These are phyloP conservation scores for Candolleomyces aberdarensis DNA, from an alignment of 768 basidiomycete genomes.

Conservation along the genomic window DNA sequence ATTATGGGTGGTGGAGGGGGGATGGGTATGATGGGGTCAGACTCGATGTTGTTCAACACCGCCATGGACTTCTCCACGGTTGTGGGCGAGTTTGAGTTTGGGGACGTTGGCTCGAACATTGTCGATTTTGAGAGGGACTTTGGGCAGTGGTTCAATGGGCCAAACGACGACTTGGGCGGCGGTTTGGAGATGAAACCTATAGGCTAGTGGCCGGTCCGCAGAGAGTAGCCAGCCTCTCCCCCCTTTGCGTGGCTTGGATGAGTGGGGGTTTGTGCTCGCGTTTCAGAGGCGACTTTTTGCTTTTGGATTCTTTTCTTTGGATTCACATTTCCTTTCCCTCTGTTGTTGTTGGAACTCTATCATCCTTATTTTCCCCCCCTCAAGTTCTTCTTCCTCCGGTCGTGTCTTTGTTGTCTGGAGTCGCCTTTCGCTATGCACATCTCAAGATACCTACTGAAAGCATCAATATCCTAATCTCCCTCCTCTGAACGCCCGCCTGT, in stretches of 20 bases:
- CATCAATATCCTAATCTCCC: not conserved
- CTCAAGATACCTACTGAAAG: not conserved
- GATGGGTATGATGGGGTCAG: slow-evolving; percentile 8
- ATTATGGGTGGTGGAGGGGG: slow-evolving; percentile 5
- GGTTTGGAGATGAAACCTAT: slow-evolving; percentile 32
- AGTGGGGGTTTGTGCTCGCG: slow-evolving; percentile 7
- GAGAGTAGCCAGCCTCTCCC: slow-evolving; percentile 6
- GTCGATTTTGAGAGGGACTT: slow-evolving; percentile 74
- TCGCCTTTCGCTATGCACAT: not conserved
- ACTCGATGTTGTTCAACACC: slow-evolving; percentile 19
- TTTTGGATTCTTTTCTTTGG: not conserved
- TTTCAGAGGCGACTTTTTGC: not conserved
- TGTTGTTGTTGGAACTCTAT: slow-evolving; percentile 5
- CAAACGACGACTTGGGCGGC: not conserved
- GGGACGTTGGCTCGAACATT: slow-evolving; percentile 42
- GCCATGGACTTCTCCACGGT: slow-evolving; percentile 29
- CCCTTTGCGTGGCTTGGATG: slow-evolving; percentile 2
- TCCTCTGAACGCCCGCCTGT: not conserved
- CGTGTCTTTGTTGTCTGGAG: no score
- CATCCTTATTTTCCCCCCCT: not conserved
- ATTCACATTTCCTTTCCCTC: not conserved
- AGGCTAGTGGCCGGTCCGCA: slow-evolving; percentile 11
- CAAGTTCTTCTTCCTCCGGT: not conserved
- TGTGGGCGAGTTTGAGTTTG: slow-evolving; percentile 6
- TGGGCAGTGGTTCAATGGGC: slow-evolving; percentile 67